These are phyloP conservation scores for Gossypium anomalum DNA, from an alignment of 345 rosid species.

Conservation along the genomic window DNA sequence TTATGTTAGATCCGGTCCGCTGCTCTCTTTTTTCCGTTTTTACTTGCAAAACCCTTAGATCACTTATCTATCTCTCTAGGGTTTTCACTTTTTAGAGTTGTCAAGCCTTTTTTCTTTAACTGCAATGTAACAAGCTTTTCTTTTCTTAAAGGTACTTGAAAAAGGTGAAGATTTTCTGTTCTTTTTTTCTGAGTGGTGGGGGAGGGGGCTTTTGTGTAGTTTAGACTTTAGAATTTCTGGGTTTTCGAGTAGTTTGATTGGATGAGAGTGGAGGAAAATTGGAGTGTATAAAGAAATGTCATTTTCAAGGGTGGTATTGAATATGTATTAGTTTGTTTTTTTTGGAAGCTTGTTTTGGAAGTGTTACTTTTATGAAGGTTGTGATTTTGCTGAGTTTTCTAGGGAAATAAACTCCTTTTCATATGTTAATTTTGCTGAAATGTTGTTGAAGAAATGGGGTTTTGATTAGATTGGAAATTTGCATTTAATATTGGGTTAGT, in stretches of 20 bases:
- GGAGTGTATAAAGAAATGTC: constrained; percentile 8
- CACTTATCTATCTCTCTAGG: constrained; percentile 11
- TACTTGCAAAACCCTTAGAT: constrained; percentile 32
- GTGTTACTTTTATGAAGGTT: neutral
- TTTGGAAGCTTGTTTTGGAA: constrained; percentile 4
- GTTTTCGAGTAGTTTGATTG: constrained; percentile 7
- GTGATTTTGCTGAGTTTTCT: constrained; percentile 11
- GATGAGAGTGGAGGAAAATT: constrained; percentile 2
- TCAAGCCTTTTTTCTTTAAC: constrained; percentile 10
- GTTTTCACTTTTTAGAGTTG: constrained; percentile 9
- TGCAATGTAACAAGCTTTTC: neutral
- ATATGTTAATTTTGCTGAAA: neutral
- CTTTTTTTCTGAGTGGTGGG: neutral
- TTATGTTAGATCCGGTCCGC: constrained; percentile 32
- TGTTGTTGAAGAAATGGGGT: constrained; percentile 13
- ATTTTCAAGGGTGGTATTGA: constrained; percentile 14
- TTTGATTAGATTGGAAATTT: constrained; percentile 13
- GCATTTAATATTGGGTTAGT: constrained; percentile 11
- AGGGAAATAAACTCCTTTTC: neutral
- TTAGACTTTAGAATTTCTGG: neutral
- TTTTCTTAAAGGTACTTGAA: neutral
- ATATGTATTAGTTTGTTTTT: neutral
- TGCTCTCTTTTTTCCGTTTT: constrained; percentile 7
- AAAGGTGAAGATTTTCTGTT: neutral
- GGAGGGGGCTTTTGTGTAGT: constrained; percentile 17